These are phyloP conservation scores for Plasmodium cynomolgi DNA, from an alignment of 169 alveolate species.

Conservation along the genomic window DNA sequence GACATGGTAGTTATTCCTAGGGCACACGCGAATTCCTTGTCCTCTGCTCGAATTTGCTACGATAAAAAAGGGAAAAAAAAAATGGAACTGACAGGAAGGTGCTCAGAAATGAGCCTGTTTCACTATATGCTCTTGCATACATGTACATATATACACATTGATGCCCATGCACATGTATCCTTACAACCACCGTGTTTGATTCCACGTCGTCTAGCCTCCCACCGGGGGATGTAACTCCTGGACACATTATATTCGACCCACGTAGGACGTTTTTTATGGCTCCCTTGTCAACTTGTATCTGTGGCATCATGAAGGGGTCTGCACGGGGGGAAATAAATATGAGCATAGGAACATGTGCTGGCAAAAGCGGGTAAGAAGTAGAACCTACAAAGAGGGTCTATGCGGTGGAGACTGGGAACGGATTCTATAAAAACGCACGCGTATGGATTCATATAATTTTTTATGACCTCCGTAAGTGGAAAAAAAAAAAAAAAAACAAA, in stretches of 20 bases:
- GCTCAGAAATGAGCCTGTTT: not conserved
- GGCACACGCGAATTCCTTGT: slow-evolving; percentile 95
- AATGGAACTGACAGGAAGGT: not conserved
- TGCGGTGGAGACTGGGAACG: not conserved
- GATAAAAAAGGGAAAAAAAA: not conserved
- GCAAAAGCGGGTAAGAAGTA: not conserved
- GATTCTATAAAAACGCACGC: not conserved
- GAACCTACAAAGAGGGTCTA: not conserved
- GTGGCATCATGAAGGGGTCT: slow-evolving; percentile 96
- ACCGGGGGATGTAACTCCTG: slow-evolving; percentile 97
- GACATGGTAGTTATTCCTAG: slow-evolving; percentile 95
- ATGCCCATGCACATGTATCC: slow-evolving; percentile 22
- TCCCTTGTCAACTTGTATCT: slow-evolving; percentile 97
- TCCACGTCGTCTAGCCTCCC: slow-evolving; percentile 95
- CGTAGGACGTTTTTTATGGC: slow-evolving; percentile 95
- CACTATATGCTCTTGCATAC: not conserved
- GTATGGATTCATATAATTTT: not conserved
- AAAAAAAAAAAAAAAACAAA: not conserved
- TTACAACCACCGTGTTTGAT: slow-evolving; percentile 86
- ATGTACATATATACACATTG: slow-evolving; percentile 13
- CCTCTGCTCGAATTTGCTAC: slow-evolving; percentile 93
- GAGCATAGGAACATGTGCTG: slow-evolving; percentile 27
- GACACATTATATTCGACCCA: slow-evolving; percentile 98
- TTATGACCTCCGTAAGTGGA: not conserved
- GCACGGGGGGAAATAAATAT: slow-evolving; percentile 39